These are phyloP conservation scores for Purshia tridentata DNA, from an alignment of 306 rosid species.

Conservation along the genomic window DNA sequence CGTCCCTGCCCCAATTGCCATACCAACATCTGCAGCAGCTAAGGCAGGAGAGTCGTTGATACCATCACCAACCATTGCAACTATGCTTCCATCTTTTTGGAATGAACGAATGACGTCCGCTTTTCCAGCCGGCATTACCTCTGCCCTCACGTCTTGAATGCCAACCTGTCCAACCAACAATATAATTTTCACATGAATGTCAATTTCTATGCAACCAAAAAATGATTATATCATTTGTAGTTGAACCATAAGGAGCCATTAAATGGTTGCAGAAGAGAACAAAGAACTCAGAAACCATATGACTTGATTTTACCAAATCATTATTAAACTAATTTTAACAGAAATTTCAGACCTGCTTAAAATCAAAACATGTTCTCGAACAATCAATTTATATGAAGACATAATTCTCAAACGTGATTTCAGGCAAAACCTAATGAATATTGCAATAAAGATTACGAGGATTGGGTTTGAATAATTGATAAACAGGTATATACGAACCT, in stretches of 20 bases:
- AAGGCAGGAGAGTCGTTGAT: conserved; percentile 96
- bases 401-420: neutral
- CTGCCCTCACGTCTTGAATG: conserved; percentile 84
- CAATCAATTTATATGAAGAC: neutral
- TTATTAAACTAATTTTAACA: neutral
- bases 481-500: conserved; percentile 51
- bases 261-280: neutral
- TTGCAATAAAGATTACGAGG: neutral
- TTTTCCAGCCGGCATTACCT: conserved; percentile 97
- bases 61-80: conserved; percentile 99
- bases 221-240: neutral
- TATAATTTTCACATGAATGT: neutral
- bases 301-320: neutral
- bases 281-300: neutral
- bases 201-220: neutral
- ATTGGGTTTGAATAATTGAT: neutral
- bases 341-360: neutral
- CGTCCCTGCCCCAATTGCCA: conserved; percentile 98
- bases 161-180: conserved; percentile 69
- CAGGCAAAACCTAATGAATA: neutral
- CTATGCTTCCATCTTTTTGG: conserved; percentile 77
- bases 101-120: conserved; percentile 73
- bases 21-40: conserved; percentile 94
- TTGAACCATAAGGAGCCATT: neutral
- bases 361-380: neutral